phyloP scores from a whole-genome alignment of 176 grass and related monocot species.

The Puccinellia tenuiflora region DNA sequence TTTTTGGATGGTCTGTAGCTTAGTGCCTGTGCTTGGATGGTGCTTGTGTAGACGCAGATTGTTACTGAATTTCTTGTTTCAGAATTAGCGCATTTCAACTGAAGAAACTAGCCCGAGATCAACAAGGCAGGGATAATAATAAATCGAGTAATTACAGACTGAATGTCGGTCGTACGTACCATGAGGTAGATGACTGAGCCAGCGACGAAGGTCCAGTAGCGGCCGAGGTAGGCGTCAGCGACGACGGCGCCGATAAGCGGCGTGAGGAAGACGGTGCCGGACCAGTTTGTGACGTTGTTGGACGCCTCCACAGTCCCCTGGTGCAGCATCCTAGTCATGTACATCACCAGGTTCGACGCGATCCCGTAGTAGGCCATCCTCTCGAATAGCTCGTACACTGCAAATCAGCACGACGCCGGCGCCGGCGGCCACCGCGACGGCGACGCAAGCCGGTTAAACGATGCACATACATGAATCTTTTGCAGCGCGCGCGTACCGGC shows the following conservation, averaged over 20 bases:
- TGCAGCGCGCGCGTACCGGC: no score
- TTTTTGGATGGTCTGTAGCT: no score
- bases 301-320: slow-evolving; percentile 69
- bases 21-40: no score
- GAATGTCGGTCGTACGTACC: slow-evolving; percentile 22
- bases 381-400: slow-evolving; percentile 93
- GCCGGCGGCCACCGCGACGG: neutral
- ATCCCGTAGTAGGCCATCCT: slow-evolving; percentile 89
- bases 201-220: slow-evolving; percentile 83
- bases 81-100: neutral
- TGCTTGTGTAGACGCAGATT: no score
- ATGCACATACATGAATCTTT: neutral
- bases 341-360: slow-evolving; percentile 72
- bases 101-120: neutral
- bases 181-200: slow-evolving; percentile 63
- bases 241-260: slow-evolving; percentile 65
- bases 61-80: no score
- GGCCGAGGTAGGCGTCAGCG: slow-evolving; percentile 72
- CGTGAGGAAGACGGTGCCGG: slow-evolving; percentile 69
- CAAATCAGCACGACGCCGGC: neutral
- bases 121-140: no score
- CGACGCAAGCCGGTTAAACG: neutral
- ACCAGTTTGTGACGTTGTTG: slow-evolving; percentile 91
- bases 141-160: neutral
- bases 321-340: slow-evolving; percentile 61